Evolutionary conservation across 805 yeast genomes (phyloP).

Genomic region (Wickerhamiella parazyma): DNA sequence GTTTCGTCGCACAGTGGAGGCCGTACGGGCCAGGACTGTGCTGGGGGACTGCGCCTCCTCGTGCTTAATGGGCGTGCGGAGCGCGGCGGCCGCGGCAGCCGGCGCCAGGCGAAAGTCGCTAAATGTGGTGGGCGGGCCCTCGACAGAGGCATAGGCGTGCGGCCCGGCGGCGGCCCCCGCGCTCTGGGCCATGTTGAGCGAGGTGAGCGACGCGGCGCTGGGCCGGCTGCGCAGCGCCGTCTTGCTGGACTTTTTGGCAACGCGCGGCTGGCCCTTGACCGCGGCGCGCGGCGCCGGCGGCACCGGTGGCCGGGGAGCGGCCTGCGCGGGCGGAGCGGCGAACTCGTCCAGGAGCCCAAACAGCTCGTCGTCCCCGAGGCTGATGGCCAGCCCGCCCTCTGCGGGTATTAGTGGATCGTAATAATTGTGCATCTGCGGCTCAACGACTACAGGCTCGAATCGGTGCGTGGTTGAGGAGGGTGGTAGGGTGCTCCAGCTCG

Average conservation of each 20-base stretch:
- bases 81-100: constrained; percentile 11
- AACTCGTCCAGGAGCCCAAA: constrained; percentile 6
- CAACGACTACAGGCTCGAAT: no score
- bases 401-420: constrained; percentile 7
- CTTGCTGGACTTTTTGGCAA: constrained; percentile 8
- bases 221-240: constrained; percentile 6
- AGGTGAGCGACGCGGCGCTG: constrained; percentile 2
- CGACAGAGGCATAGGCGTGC: constrained; percentile 1
- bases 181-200: constrained; percentile 4
- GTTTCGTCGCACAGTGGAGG: neutral
- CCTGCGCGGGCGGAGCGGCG: neutral
- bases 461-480: no score
- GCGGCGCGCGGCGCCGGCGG: neutral
- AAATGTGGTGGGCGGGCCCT: neutral
- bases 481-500: no score
- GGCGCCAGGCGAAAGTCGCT: constrained; percentile 2
- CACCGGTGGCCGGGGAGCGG: neutral
- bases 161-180: constrained; percentile 7
- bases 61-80: constrained; percentile 1
- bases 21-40: constrained; percentile 14
- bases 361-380: constrained; percentile 7
- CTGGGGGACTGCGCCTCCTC: constrained; percentile 13
- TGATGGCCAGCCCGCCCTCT: constrained; percentile 2
- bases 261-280: constrained; percentile 3
- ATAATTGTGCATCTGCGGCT: constrained; percentile 6